Percentiles rank a stretch among this genome's conserved stretches.
These are phyloP conservation scores for Cicer cuneatum DNA, from an alignment of 306 rosid species.

Conservation along the genomic window DNA sequence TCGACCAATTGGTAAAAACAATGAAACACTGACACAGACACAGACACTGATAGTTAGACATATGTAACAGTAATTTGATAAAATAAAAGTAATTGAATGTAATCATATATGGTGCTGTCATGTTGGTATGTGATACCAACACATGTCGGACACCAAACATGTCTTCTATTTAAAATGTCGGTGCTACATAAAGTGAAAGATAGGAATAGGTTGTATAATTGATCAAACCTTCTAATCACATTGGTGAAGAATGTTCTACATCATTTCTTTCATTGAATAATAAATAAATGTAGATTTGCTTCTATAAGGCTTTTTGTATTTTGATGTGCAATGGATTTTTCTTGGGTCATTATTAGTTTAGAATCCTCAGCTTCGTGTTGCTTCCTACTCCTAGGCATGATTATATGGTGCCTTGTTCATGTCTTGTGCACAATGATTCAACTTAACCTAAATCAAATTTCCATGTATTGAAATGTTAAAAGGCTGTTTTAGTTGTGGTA, in stretches of 20 bases:
- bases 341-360: not conserved
- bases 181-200: not conserved
- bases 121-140: no score
- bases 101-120: no score
- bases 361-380: not conserved
- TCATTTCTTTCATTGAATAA: not conserved
- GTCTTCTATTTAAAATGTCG: not conserved
- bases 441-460: not conserved
- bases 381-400: not conserved
- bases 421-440: constrained; percentile 16
- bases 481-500: not conserved
- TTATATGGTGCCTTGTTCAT: not conserved
- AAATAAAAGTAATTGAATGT: no score
- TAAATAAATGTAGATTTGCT: not conserved
- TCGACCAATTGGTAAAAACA: not conserved
- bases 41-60: not conserved
- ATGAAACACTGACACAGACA: not conserved
- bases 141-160: no score
- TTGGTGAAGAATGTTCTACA: not conserved
- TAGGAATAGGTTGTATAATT: not conserved
- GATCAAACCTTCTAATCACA: not conserved
- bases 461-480: not conserved
- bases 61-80: no score
- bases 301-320: not conserved
- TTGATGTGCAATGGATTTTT: not conserved